Evolutionary conservation across 495 filamentous ascomycete species (phyloP), one percentile per base, ranked within the genome.

Genomic region (Daldinia bambusicola): DNA sequence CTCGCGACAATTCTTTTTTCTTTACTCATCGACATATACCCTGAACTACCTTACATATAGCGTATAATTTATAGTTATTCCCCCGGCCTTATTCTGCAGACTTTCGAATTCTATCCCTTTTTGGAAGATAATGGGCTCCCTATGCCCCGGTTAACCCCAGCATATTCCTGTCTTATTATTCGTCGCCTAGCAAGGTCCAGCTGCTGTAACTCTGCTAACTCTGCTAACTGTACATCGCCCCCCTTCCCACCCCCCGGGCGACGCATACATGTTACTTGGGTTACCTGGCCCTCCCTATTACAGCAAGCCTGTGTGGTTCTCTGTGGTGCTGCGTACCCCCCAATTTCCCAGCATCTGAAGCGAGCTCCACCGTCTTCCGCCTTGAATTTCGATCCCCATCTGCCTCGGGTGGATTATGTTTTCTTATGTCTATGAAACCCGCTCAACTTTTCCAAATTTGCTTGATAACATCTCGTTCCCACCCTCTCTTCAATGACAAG

Each of bases 371-470:
- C 26, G 70, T 74, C 69, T 55, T 50, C 45, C 58, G 67, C 73
- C 74, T 67, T 75, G 70, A 76, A 69, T 73, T 69, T 73, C 61
- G 73, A 71, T 77, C 68, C 38, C 74, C 71, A 68, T 76, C 71
- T 57, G 57, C 71, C 63, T 60, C 55, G 70, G 73, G 68, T 60
- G 34, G 65, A 70, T 69, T 70, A 74, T 63, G 67, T 74, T 71
- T 72, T 69, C 64, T 68, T 70, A 66, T 69, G 68, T 70, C 67
- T 64, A 76, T 77, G 75, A 74, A 76, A 75, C 63, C 64, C 32
- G 50, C 40, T 61, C 74, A 70, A 69, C 69, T 75, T 75, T 18
- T 78, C 62, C 76, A 75, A 68, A 72, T 78, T 70, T 75, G 63
- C 51, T 71, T 78, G 7, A 52, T 74, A 58, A 67, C 74, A 31